These are phyloP conservation scores for Diplodia mutila DNA, from an alignment of 2,329 filamentous ascomycete genomes.

Conservation along the genomic window DNA sequence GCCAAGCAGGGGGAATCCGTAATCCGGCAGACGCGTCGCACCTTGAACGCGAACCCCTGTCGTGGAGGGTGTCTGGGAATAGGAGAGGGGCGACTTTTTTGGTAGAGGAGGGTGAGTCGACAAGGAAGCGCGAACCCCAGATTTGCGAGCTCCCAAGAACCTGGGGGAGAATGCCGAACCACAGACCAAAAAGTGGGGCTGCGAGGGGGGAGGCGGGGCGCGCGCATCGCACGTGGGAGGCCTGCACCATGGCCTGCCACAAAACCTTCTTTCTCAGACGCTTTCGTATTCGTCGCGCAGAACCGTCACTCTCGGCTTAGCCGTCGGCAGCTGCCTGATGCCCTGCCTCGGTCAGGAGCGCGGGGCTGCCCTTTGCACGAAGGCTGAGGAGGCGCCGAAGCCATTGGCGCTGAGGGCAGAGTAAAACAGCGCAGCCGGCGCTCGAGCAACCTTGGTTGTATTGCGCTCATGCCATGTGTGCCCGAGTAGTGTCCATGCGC, in stretches of 20 bases:
- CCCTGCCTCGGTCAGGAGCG: not conserved
- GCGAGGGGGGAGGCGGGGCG: not conserved
- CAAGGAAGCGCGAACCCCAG: conserved; percentile 16
- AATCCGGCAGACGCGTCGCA: not conserved
- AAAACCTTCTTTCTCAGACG: conserved; percentile 2
- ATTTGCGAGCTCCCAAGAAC: conserved; percentile 18
- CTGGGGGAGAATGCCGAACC: conserved; percentile 3
- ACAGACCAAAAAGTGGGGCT: not conserved
- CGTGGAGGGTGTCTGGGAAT: not conserved
- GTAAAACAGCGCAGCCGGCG: not conserved
- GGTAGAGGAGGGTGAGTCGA: not conserved
- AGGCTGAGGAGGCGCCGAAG: not conserved
- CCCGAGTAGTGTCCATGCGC: conserved; percentile 13
- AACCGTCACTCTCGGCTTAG: not conserved
- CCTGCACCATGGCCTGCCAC: conserved; percentile 9
- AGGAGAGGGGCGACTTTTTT: not conserved
- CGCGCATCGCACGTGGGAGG: conserved; percentile 14
- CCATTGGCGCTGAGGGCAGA: conserved; percentile 5
- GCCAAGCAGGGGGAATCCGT: conserved; percentile 10
- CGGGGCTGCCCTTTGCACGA: not conserved
- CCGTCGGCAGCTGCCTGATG: not conserved
- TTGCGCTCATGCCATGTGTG: not conserved
- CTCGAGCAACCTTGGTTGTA: conserved; percentile 8
- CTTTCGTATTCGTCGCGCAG: not conserved
- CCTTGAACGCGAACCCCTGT: not conserved